Percentiles rank a stretch among this genome's conserved stretches.
Conservation (phyloP, 148 eudicot genomes). For the Chenopodium formosanum region DNA sequence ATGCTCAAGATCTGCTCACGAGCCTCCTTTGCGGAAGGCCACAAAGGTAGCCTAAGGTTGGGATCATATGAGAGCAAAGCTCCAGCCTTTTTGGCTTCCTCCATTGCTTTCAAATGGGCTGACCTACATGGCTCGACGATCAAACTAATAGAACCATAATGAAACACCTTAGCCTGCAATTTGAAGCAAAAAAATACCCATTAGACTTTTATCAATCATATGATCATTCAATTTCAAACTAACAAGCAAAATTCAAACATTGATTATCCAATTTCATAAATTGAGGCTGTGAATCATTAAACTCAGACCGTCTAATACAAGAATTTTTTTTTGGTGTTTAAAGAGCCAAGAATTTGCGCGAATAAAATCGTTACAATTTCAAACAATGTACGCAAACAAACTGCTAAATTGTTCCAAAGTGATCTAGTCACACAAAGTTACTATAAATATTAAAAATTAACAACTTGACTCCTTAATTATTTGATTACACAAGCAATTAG, state of each 20-base stretch:
- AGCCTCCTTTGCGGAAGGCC: constrained; percentile 78
- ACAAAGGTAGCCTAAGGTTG: constrained; percentile 73
- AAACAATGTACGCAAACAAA: neutral
- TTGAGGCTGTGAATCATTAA: neutral
- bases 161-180: constrained; percentile 66
- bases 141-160: constrained; percentile 86
- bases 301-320: neutral
- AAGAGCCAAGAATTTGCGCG: no score
- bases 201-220: no score
- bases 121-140: constrained; percentile 94
- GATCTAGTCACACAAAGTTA: constrained; percentile 1
- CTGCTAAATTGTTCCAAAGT: neutral
- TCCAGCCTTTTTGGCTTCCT: constrained; percentile 77
- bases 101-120: constrained; percentile 87
- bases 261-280: neutral
- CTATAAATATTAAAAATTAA: neutral
- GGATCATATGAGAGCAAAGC: constrained; percentile 86
- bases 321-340: no score
- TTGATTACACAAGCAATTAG: neutral
- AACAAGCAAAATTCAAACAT: no score
- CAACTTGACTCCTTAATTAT: neutral
- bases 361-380: neutral
- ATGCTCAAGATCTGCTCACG: constrained; percentile 79
- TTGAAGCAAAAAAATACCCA: neutral
- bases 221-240: no score